These are phyloP conservation scores for Globisporangium yorkense DNA, from an alignment of 352 stramenopile genomes.

Conservation along the genomic window DNA sequence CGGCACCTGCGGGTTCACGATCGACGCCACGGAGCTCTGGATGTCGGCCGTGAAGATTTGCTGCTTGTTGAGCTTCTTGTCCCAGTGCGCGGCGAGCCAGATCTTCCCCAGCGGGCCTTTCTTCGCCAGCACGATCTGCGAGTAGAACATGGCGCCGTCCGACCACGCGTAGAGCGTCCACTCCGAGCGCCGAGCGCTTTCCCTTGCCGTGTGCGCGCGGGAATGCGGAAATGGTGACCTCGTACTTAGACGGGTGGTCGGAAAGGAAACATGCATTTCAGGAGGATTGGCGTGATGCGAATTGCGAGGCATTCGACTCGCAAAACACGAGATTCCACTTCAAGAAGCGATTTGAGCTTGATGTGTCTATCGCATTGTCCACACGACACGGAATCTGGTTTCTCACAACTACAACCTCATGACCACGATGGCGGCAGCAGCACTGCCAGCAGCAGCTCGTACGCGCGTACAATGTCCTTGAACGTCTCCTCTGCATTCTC, in stretches of 20 bases:
- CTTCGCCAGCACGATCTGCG: slow-evolving; percentile 98
- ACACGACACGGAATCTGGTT: neutral
- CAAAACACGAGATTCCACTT: too few species aligned
- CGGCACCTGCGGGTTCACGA: slow-evolving; percentile 95
- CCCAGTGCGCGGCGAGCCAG: slow-evolving; percentile 98
- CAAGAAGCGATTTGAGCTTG: too few species aligned
- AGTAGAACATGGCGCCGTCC: slow-evolving; percentile 95
- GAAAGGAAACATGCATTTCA: too few species aligned
- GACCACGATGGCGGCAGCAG: neutral
- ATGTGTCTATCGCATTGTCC: neutral
- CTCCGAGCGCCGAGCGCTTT: too few species aligned
- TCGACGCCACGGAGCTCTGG: slow-evolving; percentile 93
- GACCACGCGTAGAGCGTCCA: too few species aligned
- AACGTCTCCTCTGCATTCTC: slow-evolving; percentile 78
- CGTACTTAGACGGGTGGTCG: neutral
- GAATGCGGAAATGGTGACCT: too few species aligned
- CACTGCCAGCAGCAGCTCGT: slow-evolving; percentile 65
- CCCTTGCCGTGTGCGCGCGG: too few species aligned
- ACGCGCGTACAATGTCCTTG: slow-evolving; percentile 81
- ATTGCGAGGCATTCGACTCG: too few species aligned
- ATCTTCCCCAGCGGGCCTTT: slow-evolving; percentile 99
- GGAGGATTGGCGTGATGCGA: too few species aligned
- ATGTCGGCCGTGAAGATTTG: slow-evolving; percentile 99
- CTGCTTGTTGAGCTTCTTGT: slow-evolving; percentile 99
- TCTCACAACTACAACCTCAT: neutral